These are phyloP conservation scores for Chondrus crispus DNA, from an alignment of 23 red algal species.

Conservation along the genomic window DNA sequence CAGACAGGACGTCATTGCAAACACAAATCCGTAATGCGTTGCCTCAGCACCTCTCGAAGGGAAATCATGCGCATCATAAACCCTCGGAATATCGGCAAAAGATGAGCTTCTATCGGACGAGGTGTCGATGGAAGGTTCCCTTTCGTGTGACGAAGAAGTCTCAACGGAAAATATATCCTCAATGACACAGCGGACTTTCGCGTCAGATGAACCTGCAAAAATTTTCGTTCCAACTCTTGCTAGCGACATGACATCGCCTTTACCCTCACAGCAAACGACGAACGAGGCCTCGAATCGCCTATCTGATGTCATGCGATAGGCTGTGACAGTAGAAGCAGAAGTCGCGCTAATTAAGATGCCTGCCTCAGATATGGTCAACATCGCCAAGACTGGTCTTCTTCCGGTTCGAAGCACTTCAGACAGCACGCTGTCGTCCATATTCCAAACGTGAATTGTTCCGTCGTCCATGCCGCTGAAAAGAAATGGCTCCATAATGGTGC, in stretches of 20 bases:
- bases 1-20: constrained; percentile 33
- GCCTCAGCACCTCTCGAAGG: not conserved
- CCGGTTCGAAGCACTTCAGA: constrained; percentile 17
- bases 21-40: constrained; percentile 58
- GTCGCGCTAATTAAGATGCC: constrained; percentile 41
- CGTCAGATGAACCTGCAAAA: constrained; percentile 67
- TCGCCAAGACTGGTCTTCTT: constrained; percentile 28
- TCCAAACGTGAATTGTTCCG: constrained; percentile 71
- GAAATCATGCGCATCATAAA: constrained; percentile 21
- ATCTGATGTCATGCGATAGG: constrained; percentile 31
- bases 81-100: not conserved
- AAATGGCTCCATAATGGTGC: constrained; percentile 31
- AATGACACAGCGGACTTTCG: constrained; percentile 54
- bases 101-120: not conserved
- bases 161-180: constrained; percentile 12
- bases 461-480: constrained; percentile 62
- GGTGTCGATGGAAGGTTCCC: not conserved
- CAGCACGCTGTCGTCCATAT: constrained; percentile 36
- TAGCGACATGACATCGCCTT: constrained; percentile 61
- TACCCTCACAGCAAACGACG: constrained; percentile 52
- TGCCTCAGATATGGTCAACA: constrained; percentile 25
- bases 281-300: constrained; percentile 22
- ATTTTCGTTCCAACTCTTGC: constrained; percentile 43
- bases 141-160: not conserved
- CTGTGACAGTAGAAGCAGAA: constrained; percentile 35